Conservation (phyloP, 345 rosid genomes). For the Raphanus sativus region DNA sequence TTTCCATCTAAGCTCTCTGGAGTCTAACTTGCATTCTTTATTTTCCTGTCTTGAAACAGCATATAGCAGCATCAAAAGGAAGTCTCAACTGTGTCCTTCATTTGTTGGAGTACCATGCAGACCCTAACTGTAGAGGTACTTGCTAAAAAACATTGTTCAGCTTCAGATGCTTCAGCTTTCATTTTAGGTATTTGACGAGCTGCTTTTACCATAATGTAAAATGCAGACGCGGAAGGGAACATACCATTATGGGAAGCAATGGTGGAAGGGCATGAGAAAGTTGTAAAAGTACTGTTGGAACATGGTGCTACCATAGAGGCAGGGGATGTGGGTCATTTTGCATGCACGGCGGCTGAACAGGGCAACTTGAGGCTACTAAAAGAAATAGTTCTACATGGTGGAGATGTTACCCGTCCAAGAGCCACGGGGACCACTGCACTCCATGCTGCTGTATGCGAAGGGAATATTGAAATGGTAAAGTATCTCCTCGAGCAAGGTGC, state of each 20-base stretch:
- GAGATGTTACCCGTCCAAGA: slow-evolving; percentile 54
- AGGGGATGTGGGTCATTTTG: slow-evolving; percentile 77
- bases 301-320: slow-evolving; percentile 46
- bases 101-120: slow-evolving; percentile 64
- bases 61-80: slow-evolving; percentile 85
- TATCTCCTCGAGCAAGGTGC: slow-evolving; percentile 73
- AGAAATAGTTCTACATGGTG: slow-evolving; percentile 56
- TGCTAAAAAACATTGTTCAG: no score
- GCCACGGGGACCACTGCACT: slow-evolving; percentile 68
- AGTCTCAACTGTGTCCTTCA: slow-evolving; percentile 65
- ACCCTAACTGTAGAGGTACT: slow-evolving; percentile 74
- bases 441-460: slow-evolving; percentile 81
- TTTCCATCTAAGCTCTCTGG: not conserved
- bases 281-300: slow-evolving; percentile 49
- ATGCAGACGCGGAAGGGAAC: slow-evolving; percentile 67
- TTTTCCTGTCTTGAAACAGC: slow-evolving; percentile 45
- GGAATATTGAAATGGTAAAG: slow-evolving; percentile 58
- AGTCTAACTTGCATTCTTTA: not conserved
- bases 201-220: not conserved
- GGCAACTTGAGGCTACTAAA: slow-evolving; percentile 57
- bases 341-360: slow-evolving; percentile 74
- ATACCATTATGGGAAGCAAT: slow-evolving; percentile 88
- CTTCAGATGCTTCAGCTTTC: not conserved
- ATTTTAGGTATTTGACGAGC: not conserved
- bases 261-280: slow-evolving; percentile 55